Percentiles rank a stretch among this genome's conserved stretches.
Evolutionary conservation across 345 rosid species (phyloP).

Genomic region (Camelina hispida): DNA sequence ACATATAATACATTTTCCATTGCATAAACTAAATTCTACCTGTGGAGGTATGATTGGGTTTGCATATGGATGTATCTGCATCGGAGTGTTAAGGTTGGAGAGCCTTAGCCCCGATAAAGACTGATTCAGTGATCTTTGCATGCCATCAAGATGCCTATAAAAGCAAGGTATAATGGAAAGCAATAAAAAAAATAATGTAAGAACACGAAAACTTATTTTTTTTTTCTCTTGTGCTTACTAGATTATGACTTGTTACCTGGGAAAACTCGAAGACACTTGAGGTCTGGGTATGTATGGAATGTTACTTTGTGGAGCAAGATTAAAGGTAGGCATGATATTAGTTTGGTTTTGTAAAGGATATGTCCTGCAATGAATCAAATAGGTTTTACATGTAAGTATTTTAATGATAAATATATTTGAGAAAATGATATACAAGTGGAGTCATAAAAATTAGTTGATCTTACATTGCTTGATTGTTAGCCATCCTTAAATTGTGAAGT

Average conservation of each 20-base stretch:
- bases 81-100: background rate
- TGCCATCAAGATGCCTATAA: background rate
- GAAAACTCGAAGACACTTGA: background rate
- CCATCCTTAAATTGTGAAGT: too few species aligned
- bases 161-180: background rate
- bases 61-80: background rate
- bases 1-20: background rate
- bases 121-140: slow-evolving; percentile 1
- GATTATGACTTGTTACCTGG: background rate
- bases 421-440: background rate
- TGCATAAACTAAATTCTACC: slow-evolving; percentile 4
- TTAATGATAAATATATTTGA: background rate
- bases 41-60: slow-evolving; percentile 4
- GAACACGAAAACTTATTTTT: background rate
- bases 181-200: too few species aligned
- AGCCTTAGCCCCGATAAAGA: background rate
- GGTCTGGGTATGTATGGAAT: background rate
- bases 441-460: background rate
- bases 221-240: background rate
- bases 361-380: background rate
- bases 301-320: background rate
- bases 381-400: background rate
- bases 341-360: background rate
- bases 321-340: background rate
- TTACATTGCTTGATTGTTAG: too few species aligned